phyloP scores from a whole-genome alignment of 352 stramenopile genomes.

The Pythium inflatum region DNA sequence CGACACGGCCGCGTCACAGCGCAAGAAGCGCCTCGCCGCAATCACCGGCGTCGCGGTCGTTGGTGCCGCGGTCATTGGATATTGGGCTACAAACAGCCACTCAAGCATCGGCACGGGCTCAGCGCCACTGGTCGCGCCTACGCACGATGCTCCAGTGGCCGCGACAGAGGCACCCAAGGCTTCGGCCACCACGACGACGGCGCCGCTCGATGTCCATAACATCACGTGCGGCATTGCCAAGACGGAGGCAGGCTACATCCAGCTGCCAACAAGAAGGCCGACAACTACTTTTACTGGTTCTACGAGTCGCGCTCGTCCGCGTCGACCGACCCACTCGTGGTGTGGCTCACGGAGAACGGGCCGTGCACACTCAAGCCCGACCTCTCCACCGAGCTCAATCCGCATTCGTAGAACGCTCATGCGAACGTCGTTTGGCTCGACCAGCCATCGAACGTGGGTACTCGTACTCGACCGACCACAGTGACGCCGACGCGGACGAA shows the following conservation, averaged over 20 bases:
- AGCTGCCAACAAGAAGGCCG: slow-evolving; percentile 36
- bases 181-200: neutral
- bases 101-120: neutral
- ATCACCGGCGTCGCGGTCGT: slow-evolving; percentile 24
- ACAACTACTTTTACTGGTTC: slow-evolving; percentile 78
- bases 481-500: slow-evolving; percentile 46
- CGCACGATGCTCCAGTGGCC: neutral
- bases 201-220: slow-evolving; percentile 3
- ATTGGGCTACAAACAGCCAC: slow-evolving; percentile 11
- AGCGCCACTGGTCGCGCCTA: neutral
- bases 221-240: slow-evolving; percentile 10
- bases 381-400: neutral
- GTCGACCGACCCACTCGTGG: slow-evolving; percentile 48
- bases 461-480: slow-evolving; percentile 31
- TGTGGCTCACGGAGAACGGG: slow-evolving; percentile 71
- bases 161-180: neutral
- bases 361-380: slow-evolving; percentile 44
- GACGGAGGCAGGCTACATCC: slow-evolving; percentile 16
- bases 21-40: slow-evolving; percentile 23
- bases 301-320: slow-evolving; percentile 44
- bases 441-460: slow-evolving; percentile 45
- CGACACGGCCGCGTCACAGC: slow-evolving; percentile 11
- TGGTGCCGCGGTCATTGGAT: slow-evolving; percentile 21
- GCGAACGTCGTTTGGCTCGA: slow-evolving; percentile 65
- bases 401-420: neutral